Evolutionary conservation across 495 filamentous ascomycete species (phyloP).

Genomic region (Neurospora sp.): DNA sequence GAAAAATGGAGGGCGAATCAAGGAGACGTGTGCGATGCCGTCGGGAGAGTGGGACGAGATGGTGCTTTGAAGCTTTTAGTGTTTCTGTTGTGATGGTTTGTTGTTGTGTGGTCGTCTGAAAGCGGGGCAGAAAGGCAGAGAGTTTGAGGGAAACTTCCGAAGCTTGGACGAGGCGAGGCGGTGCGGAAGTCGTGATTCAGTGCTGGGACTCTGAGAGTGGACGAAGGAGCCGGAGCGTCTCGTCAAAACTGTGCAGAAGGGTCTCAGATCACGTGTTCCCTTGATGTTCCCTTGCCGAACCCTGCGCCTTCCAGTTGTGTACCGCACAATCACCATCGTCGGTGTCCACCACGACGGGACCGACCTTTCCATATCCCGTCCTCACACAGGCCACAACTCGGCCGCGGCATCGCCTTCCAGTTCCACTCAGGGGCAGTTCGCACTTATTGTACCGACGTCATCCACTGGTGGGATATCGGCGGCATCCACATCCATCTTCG

Average conservation of each 20-base stretch:
- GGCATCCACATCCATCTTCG: background rate
- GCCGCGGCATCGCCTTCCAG: background rate
- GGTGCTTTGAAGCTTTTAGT: background rate
- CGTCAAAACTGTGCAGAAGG: background rate
- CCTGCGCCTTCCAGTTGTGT: background rate
- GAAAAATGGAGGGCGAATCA: background rate
- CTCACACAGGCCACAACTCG: background rate
- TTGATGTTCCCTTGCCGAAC: background rate
- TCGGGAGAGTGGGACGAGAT: background rate
- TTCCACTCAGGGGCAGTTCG: background rate
- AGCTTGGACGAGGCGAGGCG: background rate
- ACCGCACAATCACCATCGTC: background rate
- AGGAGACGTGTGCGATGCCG: background rate
- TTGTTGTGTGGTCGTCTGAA: background rate
- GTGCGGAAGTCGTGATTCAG: background rate
- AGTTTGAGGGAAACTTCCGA: background rate
- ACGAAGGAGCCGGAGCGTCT: background rate
- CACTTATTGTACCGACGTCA: background rate
- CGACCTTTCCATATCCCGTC: background rate
- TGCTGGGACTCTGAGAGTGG: background rate
- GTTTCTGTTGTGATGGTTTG: background rate
- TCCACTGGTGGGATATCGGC: background rate
- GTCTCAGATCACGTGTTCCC: background rate
- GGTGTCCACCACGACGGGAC: background rate
- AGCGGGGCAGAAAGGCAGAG: background rate